Evolutionary conservation across 768 basidiomycete genomes (phyloP).

Genomic region (Tulasnella sp.): DNA sequence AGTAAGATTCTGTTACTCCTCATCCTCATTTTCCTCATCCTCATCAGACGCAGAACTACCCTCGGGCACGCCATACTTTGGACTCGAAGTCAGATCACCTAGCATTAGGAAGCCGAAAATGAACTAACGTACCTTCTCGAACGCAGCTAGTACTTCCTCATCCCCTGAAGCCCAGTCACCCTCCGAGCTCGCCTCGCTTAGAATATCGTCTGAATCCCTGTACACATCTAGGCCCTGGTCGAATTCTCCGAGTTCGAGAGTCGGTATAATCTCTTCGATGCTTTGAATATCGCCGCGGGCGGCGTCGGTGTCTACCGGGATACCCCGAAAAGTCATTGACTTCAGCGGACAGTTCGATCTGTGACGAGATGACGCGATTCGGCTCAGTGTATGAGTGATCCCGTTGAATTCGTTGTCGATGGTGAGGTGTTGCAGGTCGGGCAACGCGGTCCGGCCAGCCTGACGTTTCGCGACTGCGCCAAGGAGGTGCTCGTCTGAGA

Average conservation of each 20-base stretch:
- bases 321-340: neutral
- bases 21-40: too few species aligned
- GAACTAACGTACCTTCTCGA: too few species aligned
- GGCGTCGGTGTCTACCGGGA: neutral
- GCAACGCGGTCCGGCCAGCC: neutral
- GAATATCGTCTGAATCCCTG: neutral
- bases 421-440: neutral
- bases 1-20: too few species aligned
- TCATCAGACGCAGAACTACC: too few species aligned
- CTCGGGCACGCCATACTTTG: too few species aligned
- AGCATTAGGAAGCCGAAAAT: too few species aligned
- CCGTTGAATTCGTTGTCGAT: neutral
- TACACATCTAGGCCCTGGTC: neutral
- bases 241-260: neutral
- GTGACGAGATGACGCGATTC: neutral
- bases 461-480: neutral
- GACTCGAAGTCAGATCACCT: too few species aligned
- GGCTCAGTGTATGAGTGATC: neutral
- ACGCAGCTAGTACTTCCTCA: neutral
- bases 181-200: neutral
- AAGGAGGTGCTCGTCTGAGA: neutral
- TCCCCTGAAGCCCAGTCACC: neutral
- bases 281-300: neutral
- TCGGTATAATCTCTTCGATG: neutral
- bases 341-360: neutral